Base-by-base conservation (phyloP, 2,329 filamentous ascomycete genomes). In the Alternaria infectoria region DNA sequence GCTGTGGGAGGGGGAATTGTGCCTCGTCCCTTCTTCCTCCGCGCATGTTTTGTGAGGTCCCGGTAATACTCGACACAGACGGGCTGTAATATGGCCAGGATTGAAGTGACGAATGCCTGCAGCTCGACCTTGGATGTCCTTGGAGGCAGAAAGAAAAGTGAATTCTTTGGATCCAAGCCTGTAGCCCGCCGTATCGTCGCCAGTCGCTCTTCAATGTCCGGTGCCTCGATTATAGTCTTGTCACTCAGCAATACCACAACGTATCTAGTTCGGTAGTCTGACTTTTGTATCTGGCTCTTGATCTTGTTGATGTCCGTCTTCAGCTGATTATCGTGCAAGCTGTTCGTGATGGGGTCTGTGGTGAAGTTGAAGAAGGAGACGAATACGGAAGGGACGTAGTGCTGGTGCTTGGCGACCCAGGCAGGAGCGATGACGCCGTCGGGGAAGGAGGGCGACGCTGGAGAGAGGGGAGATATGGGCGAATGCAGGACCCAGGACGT, bases 351-450 rank as follows among this genome's bases (percentile, higher is more conserved):
- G 1, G 88, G 83, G 72, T 96, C 91, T 21, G 89, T 87, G 5
- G 87, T 88, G 61, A 97, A 87, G 36, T 87, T 86, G 76, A 96
- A 97, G 81, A 96, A 96, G 68, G 90, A 91, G 30, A 97, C 80
- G 69, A 93, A 90, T 25, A 93, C 86, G 65, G 93, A 91, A 2
- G 95, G 95, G 21, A 98, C 86, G 17, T 93, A 84, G 55, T 91
- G 85, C 75, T 97, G 94, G 77, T 98, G 95, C 78, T 98, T 99
- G 63, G 88, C 87, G 58, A 97, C 85, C 95, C 95, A 99, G 64
- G 88, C 81, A 19, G 90, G 86, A 64, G 93, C 89, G 77, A 97
- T 89, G 62, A 97, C 83, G 5, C 95, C 96, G 81, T 98, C 96
- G 8, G 95, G 94, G 76, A 96, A 98, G 3, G 96, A 86, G 3